These are phyloP conservation scores for Psilocybe tampanensis DNA, from an alignment of 768 basidiomycete species.

Conservation along the genomic window DNA sequence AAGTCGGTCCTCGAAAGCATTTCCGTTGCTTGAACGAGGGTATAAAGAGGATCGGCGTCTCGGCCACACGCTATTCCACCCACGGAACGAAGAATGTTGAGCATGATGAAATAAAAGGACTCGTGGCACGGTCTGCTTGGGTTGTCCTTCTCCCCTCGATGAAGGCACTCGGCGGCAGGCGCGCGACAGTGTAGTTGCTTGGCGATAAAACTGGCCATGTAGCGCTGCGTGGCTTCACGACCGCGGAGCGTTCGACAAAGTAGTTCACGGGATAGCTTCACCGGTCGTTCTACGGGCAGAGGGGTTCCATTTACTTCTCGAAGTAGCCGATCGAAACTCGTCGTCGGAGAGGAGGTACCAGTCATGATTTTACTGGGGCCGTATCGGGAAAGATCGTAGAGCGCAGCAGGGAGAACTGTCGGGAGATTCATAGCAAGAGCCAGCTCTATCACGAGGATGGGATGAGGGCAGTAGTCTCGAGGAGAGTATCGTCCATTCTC, in stretches of 20 bases:
- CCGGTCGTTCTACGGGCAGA: conserved; percentile 17
- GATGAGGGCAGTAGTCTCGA: conserved; percentile 61
- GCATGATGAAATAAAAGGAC: conserved; percentile 76
- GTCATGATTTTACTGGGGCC: conserved; percentile 68
- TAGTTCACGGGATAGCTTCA: conserved; percentile 37
- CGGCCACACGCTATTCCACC: conserved; percentile 73
- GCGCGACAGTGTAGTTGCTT: conserved; percentile 51
- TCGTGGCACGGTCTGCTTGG: conserved; percentile 53
- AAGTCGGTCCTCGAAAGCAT: conserved; percentile 77
- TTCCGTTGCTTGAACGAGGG: conserved; percentile 66
- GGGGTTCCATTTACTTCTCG: conserved; percentile 18
- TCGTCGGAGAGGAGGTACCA: conserved; percentile 44
- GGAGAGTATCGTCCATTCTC: conserved; percentile 56
- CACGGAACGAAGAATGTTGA: conserved; percentile 70
- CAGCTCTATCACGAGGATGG: conserved; percentile 70
- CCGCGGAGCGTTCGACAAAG: conserved; percentile 55
- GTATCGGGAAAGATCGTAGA: conserved; percentile 76
- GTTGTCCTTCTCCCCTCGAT: conserved; percentile 34
- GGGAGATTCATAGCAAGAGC: conserved; percentile 64
- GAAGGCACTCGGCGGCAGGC: conserved; percentile 51
- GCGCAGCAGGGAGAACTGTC: conserved; percentile 65
- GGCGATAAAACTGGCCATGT: conserved; percentile 61
- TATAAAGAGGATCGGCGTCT: conserved; percentile 74
- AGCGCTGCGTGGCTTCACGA: conserved; percentile 65
- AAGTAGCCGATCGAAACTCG: conserved; percentile 29